Evolutionary conservation across 306 rosid species (phyloP), one percentile per base, ranked within the genome.

Genomic region (Inga leiocalycina): DNA sequence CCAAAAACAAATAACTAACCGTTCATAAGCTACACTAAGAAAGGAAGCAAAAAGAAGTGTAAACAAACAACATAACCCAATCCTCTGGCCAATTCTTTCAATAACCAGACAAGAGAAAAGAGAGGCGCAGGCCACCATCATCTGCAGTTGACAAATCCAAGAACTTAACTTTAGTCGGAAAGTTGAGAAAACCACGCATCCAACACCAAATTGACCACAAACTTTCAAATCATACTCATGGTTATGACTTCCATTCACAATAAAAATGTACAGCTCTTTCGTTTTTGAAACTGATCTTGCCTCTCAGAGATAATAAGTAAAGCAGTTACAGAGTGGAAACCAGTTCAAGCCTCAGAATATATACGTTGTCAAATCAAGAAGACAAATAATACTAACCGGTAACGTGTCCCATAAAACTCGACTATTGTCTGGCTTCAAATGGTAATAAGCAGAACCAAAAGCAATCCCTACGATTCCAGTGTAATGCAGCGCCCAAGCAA

Each of bases 391-490:
- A 83, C 86, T 82, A 57, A 92, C 93, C 85, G 97, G 94, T 67
- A 91, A 89, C 34, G 89, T 85, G 80, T 91, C 93, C 90, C 93
- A 92, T 35, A 86, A 79, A n/a, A 89, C 81, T 73, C 94, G 87
- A 82, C 71, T 56, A 41, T 88, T 79, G 76, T 82, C 82, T 14
- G 94, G 94, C 80, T 85, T 91, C 86, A 91, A 79, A 89, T 91
- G 91, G 72, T 88, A 89, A 86, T 88, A 89, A 75, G 92, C 90
- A 81, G 94, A 91, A 24, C 92, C 94, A 85, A 88, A 91, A 83
- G 94, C 94, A 79, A 89, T 30, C 69, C 91, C 86, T 41, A 74
- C 46, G n/a, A 83, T 85, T 81, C 90, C 94, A 39, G 82, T 87
- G 11, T 89, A 91, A 79, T 88, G 88, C 11, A 91, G 76, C 14